Evolutionary conservation across 2,329 filamentous ascomycete genomes (phyloP), one percentile per base, ranked within the genome.

Genomic region (Penicillium sp.): DNA sequence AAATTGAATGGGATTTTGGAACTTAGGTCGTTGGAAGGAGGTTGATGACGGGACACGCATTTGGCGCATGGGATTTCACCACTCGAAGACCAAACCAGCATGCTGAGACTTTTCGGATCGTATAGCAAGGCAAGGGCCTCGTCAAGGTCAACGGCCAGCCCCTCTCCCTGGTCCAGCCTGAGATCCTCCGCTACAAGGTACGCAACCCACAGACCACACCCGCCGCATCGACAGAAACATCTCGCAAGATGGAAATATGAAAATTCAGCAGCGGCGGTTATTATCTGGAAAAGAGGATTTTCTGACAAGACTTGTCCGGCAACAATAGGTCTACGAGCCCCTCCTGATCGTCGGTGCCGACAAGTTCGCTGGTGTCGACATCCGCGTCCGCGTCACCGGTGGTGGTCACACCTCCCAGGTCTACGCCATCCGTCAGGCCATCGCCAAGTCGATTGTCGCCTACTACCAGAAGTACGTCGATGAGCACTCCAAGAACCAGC

Each of bases 401-500:
- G 93, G 93, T 87, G 93, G 91, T 78, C 91, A 97, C 81, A 90
- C 86, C 58, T 94, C 87, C 48, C 90, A 96, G 76, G 81, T 95
- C 76, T 96, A 97, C 77, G 93, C 93, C 72, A 88, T 97, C 80
- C 89, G 93, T 65, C 93, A 98, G 80, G 91, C 93, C 66, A 97
- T 98, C 70, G 84, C 90, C 79, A 98, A 97, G 84, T 86, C 85
- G 66, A 87, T 94, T 71, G 84, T 94, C 68, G 86, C 89, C 75
- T 96, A 96, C 86, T 97, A 96, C 86, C 91, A 96, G 80, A 96
- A 98, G 83, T 98, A 84, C 79, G 88, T 97, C 76, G 93, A 98
- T 71, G 93, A 98, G 86, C 90, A 97, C 86, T 88, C 86, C 79
- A 98, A 98, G 87, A 96, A 97, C 84, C 81, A 89, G 77, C 83